Evolutionary conservation across 1,139 yeast species (phyloP), one percentile per base, ranked within the genome.

Genomic region (Kodamaea sp.): DNA sequence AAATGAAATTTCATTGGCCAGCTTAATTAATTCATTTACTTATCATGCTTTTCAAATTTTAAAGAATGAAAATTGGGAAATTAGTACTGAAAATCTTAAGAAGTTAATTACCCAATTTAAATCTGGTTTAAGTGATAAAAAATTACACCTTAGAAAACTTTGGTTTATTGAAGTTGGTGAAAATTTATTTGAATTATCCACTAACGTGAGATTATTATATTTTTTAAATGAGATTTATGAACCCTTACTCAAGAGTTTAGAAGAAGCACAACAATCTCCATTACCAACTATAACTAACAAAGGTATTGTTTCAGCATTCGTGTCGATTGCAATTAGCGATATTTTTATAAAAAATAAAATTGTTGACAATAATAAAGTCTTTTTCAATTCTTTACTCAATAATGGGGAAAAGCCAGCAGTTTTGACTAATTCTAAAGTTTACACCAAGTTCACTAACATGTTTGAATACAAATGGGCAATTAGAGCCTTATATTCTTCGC

Each of bases 51-150:
- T 67, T 23, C 48, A 36, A 5, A 35, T 50, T 3, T 35, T 43
- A 24, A 24, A 11, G 6, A 32, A 25, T 23, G 42, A 41, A 5
- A 44, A 34, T 11, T 38, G 45, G 39, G 32, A 38, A 7, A 35
- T 46, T n/a, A 43, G 47, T n/a, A 46, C 45, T 6, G 47, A 46
- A 2, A 41, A 39, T 10, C 31, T 46, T 26, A 39, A 47, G 24
- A 39, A 47, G 24, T 45, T 59, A 2, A 35, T 48, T 2, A 63
- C 63, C 8, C 67, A 70, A 10, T 57, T 85, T 27, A 58, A 61
- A 15, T 60, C 66, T 23, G 97, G 96, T 0, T 63, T 89, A 10
- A 54, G 63, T 9, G 92, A 86, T 28, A 74, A 84, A 49, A 85
- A 85, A 48, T 61, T 73, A 8, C 75, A 74, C 28, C 59, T 86